Evolutionary conservation across 768 basidiomycete genomes (phyloP).

Genomic region (Cystoderma amianthinum): DNA sequence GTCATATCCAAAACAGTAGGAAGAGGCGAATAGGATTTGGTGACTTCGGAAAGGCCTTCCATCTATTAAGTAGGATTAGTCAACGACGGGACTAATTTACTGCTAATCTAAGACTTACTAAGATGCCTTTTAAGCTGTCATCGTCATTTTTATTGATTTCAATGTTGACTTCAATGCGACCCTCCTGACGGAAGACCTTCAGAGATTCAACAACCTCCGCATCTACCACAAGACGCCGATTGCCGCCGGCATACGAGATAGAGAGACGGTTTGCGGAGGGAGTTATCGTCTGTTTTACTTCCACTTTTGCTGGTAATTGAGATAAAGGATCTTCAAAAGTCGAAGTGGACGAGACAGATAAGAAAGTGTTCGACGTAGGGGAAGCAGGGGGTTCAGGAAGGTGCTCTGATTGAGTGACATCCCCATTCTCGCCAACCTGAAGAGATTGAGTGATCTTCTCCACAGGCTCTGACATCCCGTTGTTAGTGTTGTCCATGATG

Average conservation of each 20-base stretch:
- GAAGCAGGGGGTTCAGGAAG: slow-evolving; percentile 56
- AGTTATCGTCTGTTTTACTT: slow-evolving; percentile 31
- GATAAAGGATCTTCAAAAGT: slow-evolving; percentile 40
- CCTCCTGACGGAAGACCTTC: slow-evolving; percentile 74
- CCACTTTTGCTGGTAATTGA: slow-evolving; percentile 22
- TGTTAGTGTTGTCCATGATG: neutral
- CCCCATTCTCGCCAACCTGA: slow-evolving; percentile 10
- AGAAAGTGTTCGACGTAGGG: slow-evolving; percentile 42
- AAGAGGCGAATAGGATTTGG: slow-evolving; percentile 64
- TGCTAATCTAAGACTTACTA: slow-evolving; percentile 43
- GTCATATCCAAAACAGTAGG: slow-evolving; percentile 35
- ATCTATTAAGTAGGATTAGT: slow-evolving; percentile 36
- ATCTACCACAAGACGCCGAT: slow-evolving; percentile 81
- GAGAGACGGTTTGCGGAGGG: slow-evolving; percentile 86
- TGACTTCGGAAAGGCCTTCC: slow-evolving; percentile 65
- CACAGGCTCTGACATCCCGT: no score
- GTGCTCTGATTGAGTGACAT: slow-evolving; percentile 31
- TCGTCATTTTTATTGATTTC: slow-evolving; percentile 49
- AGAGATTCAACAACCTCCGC: slow-evolving; percentile 81
- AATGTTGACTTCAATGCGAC: slow-evolving; percentile 78
- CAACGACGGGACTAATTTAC: slow-evolving; percentile 1
- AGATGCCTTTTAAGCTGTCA: slow-evolving; percentile 61
- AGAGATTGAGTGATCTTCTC: neutral
- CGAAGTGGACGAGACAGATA: slow-evolving; percentile 31
- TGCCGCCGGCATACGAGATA: slow-evolving; percentile 90